Evolutionary conservation across 345 rosid species (phyloP).

Genomic region (Eucalyptus melliodora): DNA sequence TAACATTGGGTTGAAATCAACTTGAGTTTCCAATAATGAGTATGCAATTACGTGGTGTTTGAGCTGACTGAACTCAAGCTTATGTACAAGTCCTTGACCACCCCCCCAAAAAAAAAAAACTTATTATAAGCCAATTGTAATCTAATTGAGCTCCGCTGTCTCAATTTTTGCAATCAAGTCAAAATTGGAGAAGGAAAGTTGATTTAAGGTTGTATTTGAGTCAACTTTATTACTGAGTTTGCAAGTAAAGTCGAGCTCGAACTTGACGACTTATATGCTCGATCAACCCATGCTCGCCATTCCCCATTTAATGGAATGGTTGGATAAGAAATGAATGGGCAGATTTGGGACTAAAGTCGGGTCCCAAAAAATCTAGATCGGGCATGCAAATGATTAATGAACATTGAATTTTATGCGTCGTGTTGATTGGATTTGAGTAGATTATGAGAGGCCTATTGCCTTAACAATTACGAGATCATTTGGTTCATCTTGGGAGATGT

Average conservation of each 20-base stretch:
- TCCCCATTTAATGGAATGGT: not conserved
- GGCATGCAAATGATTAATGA: not conserved
- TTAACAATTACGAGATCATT: not conserved
- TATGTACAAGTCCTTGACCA: not conserved
- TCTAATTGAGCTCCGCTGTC: fast-evolving
- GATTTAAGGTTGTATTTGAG: not conserved
- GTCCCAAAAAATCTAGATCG: not conserved
- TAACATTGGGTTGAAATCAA: not conserved
- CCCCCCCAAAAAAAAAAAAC: too few species aligned
- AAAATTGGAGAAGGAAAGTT: not conserved
- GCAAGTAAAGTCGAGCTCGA: not conserved
- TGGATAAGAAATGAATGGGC: not conserved
- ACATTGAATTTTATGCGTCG: fast-evolving
- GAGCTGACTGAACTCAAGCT: not conserved
- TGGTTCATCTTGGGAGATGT: too few species aligned
- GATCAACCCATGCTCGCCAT: not conserved
- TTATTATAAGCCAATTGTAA: not conserved
- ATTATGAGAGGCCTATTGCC: not conserved
- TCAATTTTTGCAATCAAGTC: not conserved
- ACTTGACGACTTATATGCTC: not conserved
- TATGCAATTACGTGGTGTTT: not conserved
- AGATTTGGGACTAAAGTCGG: not conserved
- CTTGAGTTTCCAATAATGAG: not conserved
- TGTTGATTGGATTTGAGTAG: not conserved
- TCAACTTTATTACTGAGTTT: not conserved